Evolutionary conservation across 2,329 filamentous ascomycete genomes (phyloP).

Genomic region (Talaromyces sp.): DNA sequence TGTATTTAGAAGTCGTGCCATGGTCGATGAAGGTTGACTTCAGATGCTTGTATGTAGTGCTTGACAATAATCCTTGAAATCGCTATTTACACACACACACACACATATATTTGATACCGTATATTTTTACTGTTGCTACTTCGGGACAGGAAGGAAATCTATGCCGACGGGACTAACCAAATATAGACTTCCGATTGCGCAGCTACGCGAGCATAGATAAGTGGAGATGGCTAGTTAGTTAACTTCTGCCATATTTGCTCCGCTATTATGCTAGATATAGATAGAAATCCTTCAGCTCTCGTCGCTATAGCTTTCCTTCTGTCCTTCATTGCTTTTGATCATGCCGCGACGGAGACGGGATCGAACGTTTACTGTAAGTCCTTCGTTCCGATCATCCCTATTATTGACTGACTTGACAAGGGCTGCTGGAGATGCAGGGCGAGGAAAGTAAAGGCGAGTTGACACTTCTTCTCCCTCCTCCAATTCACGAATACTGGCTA

Average conservation of each 20-base stretch:
- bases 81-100: too few relatives aligned
- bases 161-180: slow-evolving; percentile 1
- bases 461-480: neutral
- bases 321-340: neutral
- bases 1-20: slow-evolving; percentile 1
- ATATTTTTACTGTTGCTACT: neutral
- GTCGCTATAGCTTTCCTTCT: slow-evolving; percentile 2
- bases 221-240: neutral
- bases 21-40: neutral
- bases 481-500: neutral
- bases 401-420: neutral
- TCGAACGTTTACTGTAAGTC: slow-evolving; percentile 4
- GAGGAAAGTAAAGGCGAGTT: slow-evolving; percentile 1
- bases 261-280: too few relatives aligned
- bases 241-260: neutral
- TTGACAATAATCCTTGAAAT: too few relatives aligned
- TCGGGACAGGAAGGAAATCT: slow-evolving; percentile 1
- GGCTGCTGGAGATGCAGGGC: slow-evolving; percentile 1
- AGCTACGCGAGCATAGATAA: neutral
- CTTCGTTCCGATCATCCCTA: neutral
- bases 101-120: neutral
- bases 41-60: neutral
- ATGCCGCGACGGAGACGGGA: slow-evolving; percentile 6
- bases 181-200: neutral
- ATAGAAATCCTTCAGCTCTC: neutral